Evolutionary conservation across 257 asterid species (phyloP), one percentile per base, ranked within the genome.

Genomic region (Cruciata laevipes): DNA sequence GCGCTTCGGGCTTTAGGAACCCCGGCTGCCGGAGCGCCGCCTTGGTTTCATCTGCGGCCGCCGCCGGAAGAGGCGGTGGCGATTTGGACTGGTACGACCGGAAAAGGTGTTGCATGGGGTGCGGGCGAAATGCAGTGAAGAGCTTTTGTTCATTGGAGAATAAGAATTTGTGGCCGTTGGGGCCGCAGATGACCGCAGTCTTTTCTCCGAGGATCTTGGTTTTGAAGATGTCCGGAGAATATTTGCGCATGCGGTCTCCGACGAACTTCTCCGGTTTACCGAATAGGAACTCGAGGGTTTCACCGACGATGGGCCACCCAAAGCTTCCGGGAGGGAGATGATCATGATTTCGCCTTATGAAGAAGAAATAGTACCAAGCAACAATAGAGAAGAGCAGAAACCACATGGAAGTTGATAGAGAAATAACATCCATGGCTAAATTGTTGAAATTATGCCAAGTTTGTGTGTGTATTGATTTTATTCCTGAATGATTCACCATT

Each of bases 251-350:
- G 8, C 96, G 57, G 20, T 81, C 79, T 40, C 72, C 78, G 6
- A 88, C 89, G 72, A 88, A 88, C 0, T 78, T 80, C 49, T 86
- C 94, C 13, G 96, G 94, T 67, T 74, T 83, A 0, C 89, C 83
- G 24, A 72, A 81, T 9, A 88, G 68, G 74, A 88, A 84, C 3
- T 82, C 85, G 0, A 83, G 20, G 12, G 86, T 71, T 73, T 89
- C 95, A 6, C 95, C 96, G 0, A 83, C 30, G 24, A 86, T 1
- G 0, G 94, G 96, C 91, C 89, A 89, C 1, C 96, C 96, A 33
- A 83, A 88, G 82, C 80, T 86, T 5, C 94, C 96, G 2, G 96
- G 94, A 1, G 96, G 94, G 12, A 86, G 86, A 44, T 64, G 16
- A 20, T 13, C 25, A 31, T 64, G 16, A n/a, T 20, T 9, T 25